These are phyloP conservation scores for Fraxinus platypoda DNA, from an alignment of 305 asterid species.

Conservation along the genomic window DNA sequence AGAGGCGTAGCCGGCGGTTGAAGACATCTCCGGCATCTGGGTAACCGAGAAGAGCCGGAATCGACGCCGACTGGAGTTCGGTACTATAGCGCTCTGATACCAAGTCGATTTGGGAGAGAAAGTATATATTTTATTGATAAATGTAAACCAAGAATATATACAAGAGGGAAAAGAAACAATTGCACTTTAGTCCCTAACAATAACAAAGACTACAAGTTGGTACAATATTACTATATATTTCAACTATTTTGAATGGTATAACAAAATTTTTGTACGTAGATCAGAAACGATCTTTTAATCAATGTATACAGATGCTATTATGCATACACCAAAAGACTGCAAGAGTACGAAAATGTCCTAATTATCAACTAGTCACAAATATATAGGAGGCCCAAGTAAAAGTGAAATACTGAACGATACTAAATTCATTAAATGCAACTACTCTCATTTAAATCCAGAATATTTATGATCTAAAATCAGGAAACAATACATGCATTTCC, in stretches of 20 bases:
- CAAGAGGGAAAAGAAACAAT: no score
- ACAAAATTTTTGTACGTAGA: background rate
- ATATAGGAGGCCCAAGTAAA: slow-evolving; percentile 16
- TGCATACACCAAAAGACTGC: background rate
- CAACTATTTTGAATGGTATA: background rate
- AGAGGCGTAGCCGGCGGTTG: no score
- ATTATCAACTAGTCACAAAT: background rate
- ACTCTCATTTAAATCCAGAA: slow-evolving; percentile 11
- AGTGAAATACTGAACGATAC: background rate
- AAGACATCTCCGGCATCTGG: no score
- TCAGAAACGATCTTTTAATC: background rate
- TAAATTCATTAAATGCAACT: slow-evolving; percentile 6
- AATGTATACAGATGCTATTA: background rate
- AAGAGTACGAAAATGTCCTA: background rate
- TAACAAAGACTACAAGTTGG: no score
- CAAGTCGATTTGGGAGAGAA: no score
- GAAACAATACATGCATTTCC: slow-evolving; percentile 16
- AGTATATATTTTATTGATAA: no score
- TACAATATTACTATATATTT: no score
- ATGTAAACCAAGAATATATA: no score
- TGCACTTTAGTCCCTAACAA: no score
- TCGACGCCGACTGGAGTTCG: no score
- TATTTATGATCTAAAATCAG: slow-evolving; percentile 9
- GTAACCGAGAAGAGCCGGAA: no score
- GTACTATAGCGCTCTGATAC: no score